phyloP scores from a whole-genome alignment of 148 eudicot species.

The Polygonum maritimum region DNA sequence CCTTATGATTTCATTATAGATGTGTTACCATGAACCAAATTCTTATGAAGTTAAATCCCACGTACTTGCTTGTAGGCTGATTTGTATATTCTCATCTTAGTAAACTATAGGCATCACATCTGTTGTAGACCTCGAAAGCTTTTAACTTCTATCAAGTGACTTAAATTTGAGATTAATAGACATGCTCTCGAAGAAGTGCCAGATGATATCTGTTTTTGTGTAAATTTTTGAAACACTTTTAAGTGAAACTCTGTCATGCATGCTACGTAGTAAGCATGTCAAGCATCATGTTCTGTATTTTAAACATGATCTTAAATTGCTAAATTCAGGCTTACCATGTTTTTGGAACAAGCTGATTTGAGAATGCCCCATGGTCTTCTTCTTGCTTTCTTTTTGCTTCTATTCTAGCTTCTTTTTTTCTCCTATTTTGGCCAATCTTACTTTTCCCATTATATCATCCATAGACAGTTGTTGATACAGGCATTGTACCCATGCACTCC shows the following conservation, averaged over 20 bases:
- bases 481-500: constrained; percentile 81
- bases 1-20: neutral
- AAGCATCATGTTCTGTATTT: neutral
- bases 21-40: neutral
- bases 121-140: neutral
- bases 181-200: neutral
- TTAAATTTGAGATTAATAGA: neutral
- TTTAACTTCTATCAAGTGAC: neutral
- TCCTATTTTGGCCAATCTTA: neutral
- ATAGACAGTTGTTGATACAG: constrained; percentile 90
- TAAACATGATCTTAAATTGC: neutral
- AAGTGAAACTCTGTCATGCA: too few species aligned
- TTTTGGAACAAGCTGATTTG: constrained; percentile 52
- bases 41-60: neutral
- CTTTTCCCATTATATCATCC: constrained; percentile 3
- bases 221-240: too few species aligned
- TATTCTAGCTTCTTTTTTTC: neutral
- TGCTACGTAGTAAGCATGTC: too few species aligned
- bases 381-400: constrained; percentile 1
- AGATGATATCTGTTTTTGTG: too few species aligned
- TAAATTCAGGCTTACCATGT: constrained; percentile 54
- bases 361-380: constrained; percentile 75
- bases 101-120: neutral
- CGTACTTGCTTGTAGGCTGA: neutral
- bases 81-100: neutral